Percentiles rank a stretch among this genome's conserved stretches.
These are phyloP conservation scores for Fagus sylvatica DNA, from an alignment of 306 rosid genomes.

Conservation along the genomic window DNA sequence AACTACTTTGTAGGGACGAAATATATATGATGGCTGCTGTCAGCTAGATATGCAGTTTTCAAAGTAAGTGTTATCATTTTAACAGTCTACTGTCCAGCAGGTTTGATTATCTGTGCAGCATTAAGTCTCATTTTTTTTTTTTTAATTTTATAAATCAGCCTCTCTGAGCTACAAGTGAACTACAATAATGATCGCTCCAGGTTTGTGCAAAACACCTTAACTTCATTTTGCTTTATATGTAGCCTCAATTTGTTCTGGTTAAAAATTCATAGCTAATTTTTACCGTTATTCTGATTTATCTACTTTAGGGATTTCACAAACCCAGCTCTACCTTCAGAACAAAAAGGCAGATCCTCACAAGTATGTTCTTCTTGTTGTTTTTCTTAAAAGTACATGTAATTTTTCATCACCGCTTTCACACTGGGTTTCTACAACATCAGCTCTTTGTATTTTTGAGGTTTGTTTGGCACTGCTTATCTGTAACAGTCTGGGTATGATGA, in stretches of 20 bases:
- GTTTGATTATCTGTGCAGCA: not conserved
- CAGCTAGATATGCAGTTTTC: slow-evolving; percentile 97
- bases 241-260: slow-evolving; percentile 1
- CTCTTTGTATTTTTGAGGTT: not conserved
- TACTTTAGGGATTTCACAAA: slow-evolving; percentile 82
- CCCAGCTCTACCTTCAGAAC: slow-evolving; percentile 91
- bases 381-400: not conserved
- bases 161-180: slow-evolving; percentile 97
- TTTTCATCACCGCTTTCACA: not conserved
- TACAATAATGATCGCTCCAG: slow-evolving; percentile 98
- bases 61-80: slow-evolving; percentile 60
- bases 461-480: not conserved
- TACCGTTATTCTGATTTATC: slow-evolving; percentile 19
- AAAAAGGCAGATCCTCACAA: slow-evolving; percentile 87
- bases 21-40: slow-evolving; percentile 97
- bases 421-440: not conserved
- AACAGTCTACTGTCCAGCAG: not conserved
- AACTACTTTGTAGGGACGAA: slow-evolving; percentile 70
- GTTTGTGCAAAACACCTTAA: slow-evolving; percentile 42
- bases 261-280: not conserved
- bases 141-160: slow-evolving; percentile 55
- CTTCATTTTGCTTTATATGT: slow-evolving; percentile 9
- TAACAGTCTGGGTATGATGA: slow-evolving; percentile 89
- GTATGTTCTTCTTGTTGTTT: slow-evolving; percentile 37
- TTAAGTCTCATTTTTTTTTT: slow-evolving; percentile 4